Percentiles rank a stretch among this genome's conserved stretches.
phyloP scores from a whole-genome alignment of 192 early-diverging fungal species.

The Coemansia sp. region DNA sequence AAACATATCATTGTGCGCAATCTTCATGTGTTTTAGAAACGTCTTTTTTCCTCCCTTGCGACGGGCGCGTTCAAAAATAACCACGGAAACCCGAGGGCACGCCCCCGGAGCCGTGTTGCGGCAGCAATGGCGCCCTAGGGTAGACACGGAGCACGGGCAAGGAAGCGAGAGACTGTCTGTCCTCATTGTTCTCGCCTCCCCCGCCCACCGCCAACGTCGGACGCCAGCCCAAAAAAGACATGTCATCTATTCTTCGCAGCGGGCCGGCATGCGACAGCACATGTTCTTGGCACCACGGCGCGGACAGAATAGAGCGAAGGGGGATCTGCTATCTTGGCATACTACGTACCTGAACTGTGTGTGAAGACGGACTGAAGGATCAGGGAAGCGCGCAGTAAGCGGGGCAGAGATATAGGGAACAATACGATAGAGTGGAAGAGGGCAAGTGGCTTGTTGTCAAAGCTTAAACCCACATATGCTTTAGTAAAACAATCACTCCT shows the following conservation, averaged over 20 bases:
- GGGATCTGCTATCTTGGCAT: background rate
- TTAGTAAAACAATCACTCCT: background rate
- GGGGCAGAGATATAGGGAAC: background rate
- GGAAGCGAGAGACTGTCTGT: too few species aligned
- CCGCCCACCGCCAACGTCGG: too few species aligned
- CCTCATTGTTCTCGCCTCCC: too few species aligned
- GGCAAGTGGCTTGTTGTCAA: conserved; percentile 7
- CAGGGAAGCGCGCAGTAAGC: background rate
- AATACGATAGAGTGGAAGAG: background rate
- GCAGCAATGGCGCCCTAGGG: too few species aligned
- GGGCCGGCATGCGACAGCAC: too few species aligned
- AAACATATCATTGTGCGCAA: background rate
- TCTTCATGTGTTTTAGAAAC: background rate
- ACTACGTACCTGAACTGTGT: conserved; percentile 1
- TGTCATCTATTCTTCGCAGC: background rate
- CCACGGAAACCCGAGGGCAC: too few species aligned
- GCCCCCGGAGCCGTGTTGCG: too few species aligned
- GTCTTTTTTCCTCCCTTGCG: background rate
- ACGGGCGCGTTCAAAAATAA: background rate
- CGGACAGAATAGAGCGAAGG: too few species aligned
- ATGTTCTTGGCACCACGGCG: too few species aligned
- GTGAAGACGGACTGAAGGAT: background rate
- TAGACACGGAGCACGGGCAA: too few species aligned
- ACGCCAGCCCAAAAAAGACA: too few species aligned
- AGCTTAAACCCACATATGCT: conserved; percentile 3